Conservation (phyloP, 805 yeast species). For the Myxozyma vanderwaltii region DNA sequence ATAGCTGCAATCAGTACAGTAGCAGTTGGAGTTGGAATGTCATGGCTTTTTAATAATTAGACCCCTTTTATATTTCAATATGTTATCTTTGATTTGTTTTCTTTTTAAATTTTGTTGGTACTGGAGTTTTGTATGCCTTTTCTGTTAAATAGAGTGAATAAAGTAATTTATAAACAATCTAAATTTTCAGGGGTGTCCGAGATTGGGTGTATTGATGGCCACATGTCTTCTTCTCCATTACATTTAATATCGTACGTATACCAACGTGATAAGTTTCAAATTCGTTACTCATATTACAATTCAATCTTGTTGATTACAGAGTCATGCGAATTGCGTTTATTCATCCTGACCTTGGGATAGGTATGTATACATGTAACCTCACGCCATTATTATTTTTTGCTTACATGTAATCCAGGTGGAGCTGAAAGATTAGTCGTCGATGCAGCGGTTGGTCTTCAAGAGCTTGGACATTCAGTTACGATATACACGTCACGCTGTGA, state of each 20-base stretch:
- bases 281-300: too few species aligned
- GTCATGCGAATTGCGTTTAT: conserved; percentile 71
- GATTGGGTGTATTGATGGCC: too few species aligned
- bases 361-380: conserved; percentile 40
- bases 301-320: too few species aligned
- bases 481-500: conserved; percentile 93
- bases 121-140: background rate
- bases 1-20: conserved; percentile 5
- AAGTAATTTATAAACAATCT: too few species aligned
- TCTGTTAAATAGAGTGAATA: too few species aligned
- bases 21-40: conserved; percentile 3
- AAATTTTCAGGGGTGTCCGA: too few species aligned
- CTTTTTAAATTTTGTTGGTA: background rate
- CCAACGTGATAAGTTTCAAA: too few species aligned
- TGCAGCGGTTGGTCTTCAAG: conserved; percentile 85
- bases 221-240: too few species aligned
- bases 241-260: too few species aligned
- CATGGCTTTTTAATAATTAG: conserved; percentile 1
- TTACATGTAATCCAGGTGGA: conserved; percentile 52
- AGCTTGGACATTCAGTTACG: conserved; percentile 60
- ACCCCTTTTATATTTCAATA: background rate
- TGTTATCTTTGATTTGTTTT: too few species aligned
- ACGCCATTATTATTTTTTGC: background rate
- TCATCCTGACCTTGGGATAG: conserved; percentile 96
- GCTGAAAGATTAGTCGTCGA: conserved; percentile 98